A percentile compares a stretch with the other conserved stretches of the same genome.
Conservation (phyloP, 2,329 filamentous ascomycete species). For the Penicillium occitanis region DNA sequence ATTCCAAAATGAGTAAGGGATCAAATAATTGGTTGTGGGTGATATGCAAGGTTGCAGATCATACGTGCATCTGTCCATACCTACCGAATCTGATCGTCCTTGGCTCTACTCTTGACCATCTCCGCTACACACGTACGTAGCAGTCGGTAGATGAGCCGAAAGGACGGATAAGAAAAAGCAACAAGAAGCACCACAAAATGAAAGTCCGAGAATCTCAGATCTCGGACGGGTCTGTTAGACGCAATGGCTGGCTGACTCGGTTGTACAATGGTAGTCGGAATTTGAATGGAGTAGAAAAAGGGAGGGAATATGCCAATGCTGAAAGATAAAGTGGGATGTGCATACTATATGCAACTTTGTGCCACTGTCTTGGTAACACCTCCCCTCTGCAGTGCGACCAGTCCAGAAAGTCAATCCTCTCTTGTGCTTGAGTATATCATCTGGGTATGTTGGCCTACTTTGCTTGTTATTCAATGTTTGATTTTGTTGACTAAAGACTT, state of each 20-base stretch:
- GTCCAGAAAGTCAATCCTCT: background rate
- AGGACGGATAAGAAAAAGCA: background rate
- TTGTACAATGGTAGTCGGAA: background rate
- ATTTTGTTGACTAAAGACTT: background rate
- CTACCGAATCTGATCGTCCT: background rate
- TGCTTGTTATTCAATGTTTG: background rate
- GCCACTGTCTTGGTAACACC: background rate
- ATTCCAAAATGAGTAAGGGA: constrained; percentile 51
- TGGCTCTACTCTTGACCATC: background rate
- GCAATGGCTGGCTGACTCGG: background rate
- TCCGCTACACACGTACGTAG: background rate
- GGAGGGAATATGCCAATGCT: background rate
- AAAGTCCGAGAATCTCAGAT: constrained; percentile 10
- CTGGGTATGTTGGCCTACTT: background rate
- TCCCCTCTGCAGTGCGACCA: background rate
- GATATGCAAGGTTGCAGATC: constrained; percentile 10
- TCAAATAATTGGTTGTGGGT: constrained; percentile 21
- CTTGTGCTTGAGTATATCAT: background rate
- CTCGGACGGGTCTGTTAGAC: background rate
- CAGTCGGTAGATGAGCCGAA: background rate
- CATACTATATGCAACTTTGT: background rate
- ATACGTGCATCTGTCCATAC: background rate
- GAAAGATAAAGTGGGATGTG: no score
- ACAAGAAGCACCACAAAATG: background rate
- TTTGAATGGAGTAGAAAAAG: background rate